Percentiles rank a stretch among this genome's conserved stretches.
These are phyloP conservation scores for Isatis lusitanica DNA, from an alignment of 441 rosid genomes.

Conservation along the genomic window DNA sequence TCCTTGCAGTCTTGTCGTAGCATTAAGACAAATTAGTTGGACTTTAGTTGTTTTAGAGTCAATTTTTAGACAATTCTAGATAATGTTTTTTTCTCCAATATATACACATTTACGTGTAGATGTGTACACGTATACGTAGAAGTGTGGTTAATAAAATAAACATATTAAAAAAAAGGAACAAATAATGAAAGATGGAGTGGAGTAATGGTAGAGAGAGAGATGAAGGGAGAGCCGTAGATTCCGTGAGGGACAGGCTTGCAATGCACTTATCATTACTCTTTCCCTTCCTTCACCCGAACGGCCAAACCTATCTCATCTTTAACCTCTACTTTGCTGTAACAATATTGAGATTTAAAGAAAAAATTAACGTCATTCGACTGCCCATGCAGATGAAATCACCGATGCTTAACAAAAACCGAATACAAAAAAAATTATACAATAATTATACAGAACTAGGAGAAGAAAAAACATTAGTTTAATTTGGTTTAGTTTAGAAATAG, in stretches of 20 bases:
- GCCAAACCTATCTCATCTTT: background rate
- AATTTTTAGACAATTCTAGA: background rate
- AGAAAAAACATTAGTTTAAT: background rate
- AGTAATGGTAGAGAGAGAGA: constrained; percentile 34
- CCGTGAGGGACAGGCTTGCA: constrained; percentile 38
- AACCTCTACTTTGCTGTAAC: background rate
- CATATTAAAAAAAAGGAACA: background rate
- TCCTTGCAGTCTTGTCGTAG: constrained; percentile 7
- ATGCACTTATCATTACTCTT: background rate
- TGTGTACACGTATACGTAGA: constrained; percentile 9
- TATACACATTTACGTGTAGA: background rate
- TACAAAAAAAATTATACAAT: background rate
- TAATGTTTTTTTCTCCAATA: background rate
- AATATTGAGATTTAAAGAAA: too few species aligned
- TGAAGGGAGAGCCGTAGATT: constrained; percentile 46
- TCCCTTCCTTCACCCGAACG: background rate
- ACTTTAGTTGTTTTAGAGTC: constrained; percentile 5
- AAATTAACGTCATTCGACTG: background rate
- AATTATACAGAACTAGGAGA: background rate
- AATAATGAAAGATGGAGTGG: constrained; percentile 33
- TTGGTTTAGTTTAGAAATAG: background rate
- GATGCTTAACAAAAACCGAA: background rate
- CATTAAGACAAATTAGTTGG: constrained; percentile 12
- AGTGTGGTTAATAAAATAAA: background rate
- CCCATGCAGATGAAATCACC: background rate